A percentile compares a stretch with the other conserved stretches of the same genome.
phyloP scores from a whole-genome alignment of 345 rosid genomes.

The Draba incana region DNA sequence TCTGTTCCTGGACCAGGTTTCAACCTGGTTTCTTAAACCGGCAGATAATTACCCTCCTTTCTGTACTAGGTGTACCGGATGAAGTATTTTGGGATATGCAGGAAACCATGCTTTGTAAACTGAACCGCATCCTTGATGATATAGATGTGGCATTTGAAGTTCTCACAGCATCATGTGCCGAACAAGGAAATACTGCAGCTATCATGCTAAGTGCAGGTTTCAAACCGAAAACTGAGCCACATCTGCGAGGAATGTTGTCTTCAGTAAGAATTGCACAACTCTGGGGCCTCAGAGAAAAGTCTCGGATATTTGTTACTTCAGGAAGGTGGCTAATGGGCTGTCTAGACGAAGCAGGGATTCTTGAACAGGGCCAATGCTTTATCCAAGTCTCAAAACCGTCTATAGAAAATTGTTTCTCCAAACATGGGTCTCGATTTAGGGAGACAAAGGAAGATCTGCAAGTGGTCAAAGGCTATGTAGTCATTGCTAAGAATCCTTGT shows the following conservation, averaged over 20 bases:
- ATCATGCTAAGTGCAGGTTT: conserved; percentile 94
- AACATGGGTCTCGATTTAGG: conserved; percentile 74
- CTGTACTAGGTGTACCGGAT: conserved; percentile 65
- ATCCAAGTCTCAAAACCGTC: conserved; percentile 81
- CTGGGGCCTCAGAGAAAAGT: conserved; percentile 83
- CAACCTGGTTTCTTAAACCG: conserved; percentile 94
- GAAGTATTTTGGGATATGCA: conserved; percentile 81
- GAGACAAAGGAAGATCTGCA: conserved; percentile 55
- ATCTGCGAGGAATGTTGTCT: conserved; percentile 80
- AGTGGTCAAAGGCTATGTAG: conserved; percentile 69
- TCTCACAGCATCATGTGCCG: conserved; percentile 76
- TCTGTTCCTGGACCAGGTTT: conserved; percentile 90
- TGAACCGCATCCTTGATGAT: conserved; percentile 68
- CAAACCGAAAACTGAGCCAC: conserved; percentile 75
- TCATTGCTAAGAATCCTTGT: conserved; percentile 86
- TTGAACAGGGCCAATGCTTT: conserved; percentile 88
- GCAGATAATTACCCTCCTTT: conserved; percentile 81
- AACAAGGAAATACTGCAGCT: conserved; percentile 77
- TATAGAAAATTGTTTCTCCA: conserved; percentile 68
- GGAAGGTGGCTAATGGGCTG: conserved; percentile 98
- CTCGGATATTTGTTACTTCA: conserved; percentile 75
- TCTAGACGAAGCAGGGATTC: conserved; percentile 80
- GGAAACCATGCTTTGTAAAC: conserved; percentile 58
- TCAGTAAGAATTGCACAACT: conserved; percentile 86
- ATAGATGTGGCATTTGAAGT: conserved; percentile 80